Conservation (phyloP, 805 yeast species). For the Torulaspora delbrueckii region DNA sequence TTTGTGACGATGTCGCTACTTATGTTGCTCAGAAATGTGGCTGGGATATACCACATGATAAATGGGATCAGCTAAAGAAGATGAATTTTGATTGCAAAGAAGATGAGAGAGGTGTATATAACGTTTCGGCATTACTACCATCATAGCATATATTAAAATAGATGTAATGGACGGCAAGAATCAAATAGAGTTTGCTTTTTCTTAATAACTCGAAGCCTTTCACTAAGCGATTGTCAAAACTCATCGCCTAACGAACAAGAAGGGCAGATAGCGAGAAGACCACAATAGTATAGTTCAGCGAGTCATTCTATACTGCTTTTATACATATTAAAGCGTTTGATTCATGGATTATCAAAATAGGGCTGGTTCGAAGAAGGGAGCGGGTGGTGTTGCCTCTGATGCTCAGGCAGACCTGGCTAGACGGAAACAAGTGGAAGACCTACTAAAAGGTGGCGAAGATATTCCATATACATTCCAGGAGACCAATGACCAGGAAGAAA, state of each 20-base stretch:
- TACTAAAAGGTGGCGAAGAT: constrained; percentile 41
- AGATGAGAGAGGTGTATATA: constrained; percentile 31
- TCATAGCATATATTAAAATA: constrained; percentile 1
- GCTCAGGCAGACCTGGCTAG: constrained; percentile 66
- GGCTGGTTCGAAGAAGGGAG: constrained; percentile 86
- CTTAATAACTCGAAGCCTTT: neutral
- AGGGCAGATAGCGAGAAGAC: neutral
- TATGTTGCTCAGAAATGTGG: constrained; percentile 52
- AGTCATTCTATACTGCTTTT: neutral
- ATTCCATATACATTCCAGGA: constrained; percentile 39
- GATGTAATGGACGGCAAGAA: neutral
- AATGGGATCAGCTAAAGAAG: constrained; percentile 36
- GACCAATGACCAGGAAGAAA: constrained; percentile 43
- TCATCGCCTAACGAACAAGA: neutral
- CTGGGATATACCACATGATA: constrained; percentile 59
- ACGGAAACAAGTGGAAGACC: constrained; percentile 59
- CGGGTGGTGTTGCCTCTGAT: constrained; percentile 80
- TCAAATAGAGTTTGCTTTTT: neutral
- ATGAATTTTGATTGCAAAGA: constrained; percentile 21
- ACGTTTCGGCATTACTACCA: constrained; percentile 16
- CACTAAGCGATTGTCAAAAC: neutral
- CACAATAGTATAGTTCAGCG: neutral
- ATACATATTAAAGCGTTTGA: neutral
- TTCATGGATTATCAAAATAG: constrained; percentile 83
- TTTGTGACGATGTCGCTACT: constrained; percentile 77